phyloP scores from a whole-genome alignment of 805 yeast species.

The Cyberlindnera samutprakarnensis region DNA sequence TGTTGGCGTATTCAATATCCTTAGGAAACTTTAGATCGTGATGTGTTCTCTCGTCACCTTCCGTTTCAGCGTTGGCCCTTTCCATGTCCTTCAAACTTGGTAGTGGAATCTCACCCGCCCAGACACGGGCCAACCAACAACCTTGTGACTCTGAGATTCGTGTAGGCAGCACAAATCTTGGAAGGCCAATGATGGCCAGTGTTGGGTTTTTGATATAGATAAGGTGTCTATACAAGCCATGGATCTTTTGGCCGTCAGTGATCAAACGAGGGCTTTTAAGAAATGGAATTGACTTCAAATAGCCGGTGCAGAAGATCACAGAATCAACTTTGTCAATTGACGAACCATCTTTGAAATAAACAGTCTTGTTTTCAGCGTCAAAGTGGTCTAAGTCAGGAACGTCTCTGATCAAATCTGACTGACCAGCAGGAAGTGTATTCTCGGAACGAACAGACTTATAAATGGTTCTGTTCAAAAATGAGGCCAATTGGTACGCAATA shows the following conservation, averaged over 20 bases:
- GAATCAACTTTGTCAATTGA: conserved; percentile 40
- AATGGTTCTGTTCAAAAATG: conserved; percentile 31
- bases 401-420: conserved; percentile 32
- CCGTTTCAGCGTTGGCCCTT: conserved; percentile 31
- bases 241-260: conserved; percentile 40
- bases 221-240: conserved; percentile 52
- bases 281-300: conserved; percentile 58
- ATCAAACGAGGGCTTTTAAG: conserved; percentile 33
- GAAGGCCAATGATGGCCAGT: conserved; percentile 54
- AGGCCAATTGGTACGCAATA: conserved; percentile 53
- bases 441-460: conserved; percentile 44
- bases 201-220: conserved; percentile 57
- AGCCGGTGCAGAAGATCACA: conserved; percentile 71
- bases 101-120: conserved; percentile 43
- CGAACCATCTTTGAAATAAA: conserved; percentile 43
- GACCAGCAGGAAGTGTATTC: conserved; percentile 35
- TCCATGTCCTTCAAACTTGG: conserved; percentile 43
- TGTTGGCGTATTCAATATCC: conserved; percentile 53
- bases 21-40: conserved; percentile 49
- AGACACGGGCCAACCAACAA: conserved; percentile 53
- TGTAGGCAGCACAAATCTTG: conserved; percentile 55
- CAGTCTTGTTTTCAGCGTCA: conserved; percentile 29
- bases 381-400: conserved; percentile 36
- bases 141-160: conserved; percentile 63
- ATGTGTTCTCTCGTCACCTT: conserved; percentile 41